A percentile compares a stretch with the other conserved stretches of the same genome.
Evolutionary conservation across 306 rosid genomes (phyloP).

Genomic region (Nissolia schottii): DNA sequence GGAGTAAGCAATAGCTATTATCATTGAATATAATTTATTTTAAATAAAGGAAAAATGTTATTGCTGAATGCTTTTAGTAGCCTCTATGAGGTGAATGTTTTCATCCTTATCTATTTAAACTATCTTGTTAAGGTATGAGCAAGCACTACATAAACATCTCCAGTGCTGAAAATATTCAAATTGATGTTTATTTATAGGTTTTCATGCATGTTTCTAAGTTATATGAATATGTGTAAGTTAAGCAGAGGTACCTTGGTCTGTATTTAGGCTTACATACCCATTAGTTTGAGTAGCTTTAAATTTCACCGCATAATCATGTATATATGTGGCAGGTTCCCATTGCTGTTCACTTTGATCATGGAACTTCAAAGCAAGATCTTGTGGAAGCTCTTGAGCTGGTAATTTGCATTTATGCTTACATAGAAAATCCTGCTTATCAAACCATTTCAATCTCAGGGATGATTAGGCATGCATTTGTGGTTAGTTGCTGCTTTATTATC

Average conservation of each 20-base stretch:
- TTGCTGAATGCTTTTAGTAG: background rate
- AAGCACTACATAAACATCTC: background rate
- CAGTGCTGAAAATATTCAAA: background rate
- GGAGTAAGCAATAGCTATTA: background rate
- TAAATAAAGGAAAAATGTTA: background rate
- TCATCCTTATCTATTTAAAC: background rate
- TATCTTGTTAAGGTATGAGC: background rate
- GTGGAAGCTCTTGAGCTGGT: conserved; percentile 90
- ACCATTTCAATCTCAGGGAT: conserved; percentile 14
- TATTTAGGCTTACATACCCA: background rate
- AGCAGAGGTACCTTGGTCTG: background rate
- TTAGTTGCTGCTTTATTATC: conserved; percentile 15
- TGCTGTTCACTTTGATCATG: conserved; percentile 91
- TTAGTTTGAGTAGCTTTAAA: background rate
- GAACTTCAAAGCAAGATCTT: conserved; percentile 77
- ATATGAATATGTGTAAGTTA: background rate
- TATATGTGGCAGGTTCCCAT: conserved; percentile 70
- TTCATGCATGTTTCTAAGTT: background rate
- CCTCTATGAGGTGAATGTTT: background rate
- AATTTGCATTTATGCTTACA: conserved; percentile 20
- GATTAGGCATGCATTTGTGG: background rate
- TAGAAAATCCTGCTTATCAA: background rate
- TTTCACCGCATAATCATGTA: conserved; percentile 22
- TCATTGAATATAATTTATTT: background rate
- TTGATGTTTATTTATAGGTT: background rate